A percentile compares a stretch with the other conserved stretches of the same genome.
phyloP scores from a whole-genome alignment of 2,329 filamentous ascomycete genomes.

The Colletotrichum tofieldiae region DNA sequence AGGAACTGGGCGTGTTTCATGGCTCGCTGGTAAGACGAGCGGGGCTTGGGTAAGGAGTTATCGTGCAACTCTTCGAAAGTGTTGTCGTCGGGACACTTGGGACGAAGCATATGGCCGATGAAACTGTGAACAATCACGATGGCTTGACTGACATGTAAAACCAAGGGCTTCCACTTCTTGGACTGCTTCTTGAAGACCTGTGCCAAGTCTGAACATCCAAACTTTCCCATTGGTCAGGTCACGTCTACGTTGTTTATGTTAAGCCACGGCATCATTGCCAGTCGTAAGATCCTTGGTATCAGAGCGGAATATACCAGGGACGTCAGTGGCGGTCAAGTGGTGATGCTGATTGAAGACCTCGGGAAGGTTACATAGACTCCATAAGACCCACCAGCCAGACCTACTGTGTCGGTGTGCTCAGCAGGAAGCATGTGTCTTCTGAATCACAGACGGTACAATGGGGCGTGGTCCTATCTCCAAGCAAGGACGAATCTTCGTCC shows the following conservation, averaged over 20 bases:
- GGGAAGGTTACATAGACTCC: too few relatives aligned
- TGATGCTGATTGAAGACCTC: too few relatives aligned
- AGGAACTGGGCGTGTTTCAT: conserved; percentile 67
- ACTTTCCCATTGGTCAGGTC: conserved; percentile 47
- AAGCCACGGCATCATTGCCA: conserved; percentile 44
- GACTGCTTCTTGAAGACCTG: conserved; percentile 69
- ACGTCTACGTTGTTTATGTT: not conserved
- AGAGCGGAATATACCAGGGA: conserved; percentile 67
- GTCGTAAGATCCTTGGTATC: conserved; percentile 57
- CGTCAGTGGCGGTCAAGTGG: conserved; percentile 68
- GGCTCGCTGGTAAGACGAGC: conserved; percentile 61
- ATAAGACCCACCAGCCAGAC: too few relatives aligned
- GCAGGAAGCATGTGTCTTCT: too few relatives aligned
- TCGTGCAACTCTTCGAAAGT: conserved; percentile 61
- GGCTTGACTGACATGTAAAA: conserved; percentile 64
- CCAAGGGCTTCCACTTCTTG: conserved; percentile 66
- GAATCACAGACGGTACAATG: too few relatives aligned
- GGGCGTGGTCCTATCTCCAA: too few relatives aligned
- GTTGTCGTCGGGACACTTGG: conserved; percentile 59
- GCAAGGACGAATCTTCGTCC: too few relatives aligned
- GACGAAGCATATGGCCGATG: conserved; percentile 52
- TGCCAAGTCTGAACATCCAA: conserved; percentile 58
- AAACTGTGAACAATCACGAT: conserved; percentile 50
- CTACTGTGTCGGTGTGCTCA: too few relatives aligned
- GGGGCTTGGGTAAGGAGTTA: conserved; percentile 60